These are phyloP conservation scores for Cutaneotrichosporon spelunceum DNA, from an alignment of 1,284 basidiomycete species.

Conservation along the genomic window DNA sequence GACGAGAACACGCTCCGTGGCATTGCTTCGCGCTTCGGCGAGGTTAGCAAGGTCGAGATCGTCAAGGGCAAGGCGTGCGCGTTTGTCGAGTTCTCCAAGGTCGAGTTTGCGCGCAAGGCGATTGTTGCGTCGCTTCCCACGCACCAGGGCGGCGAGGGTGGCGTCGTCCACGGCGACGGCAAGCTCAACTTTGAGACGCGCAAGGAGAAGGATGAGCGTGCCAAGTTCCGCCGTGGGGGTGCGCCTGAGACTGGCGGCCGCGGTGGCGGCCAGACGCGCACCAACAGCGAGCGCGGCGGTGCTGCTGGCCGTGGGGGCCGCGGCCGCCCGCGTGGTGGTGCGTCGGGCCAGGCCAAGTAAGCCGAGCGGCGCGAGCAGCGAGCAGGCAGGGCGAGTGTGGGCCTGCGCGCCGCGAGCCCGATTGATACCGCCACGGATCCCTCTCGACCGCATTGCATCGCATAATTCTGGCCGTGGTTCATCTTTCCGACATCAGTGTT, in stretches of 20 bases:
- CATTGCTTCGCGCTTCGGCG: slow-evolving; percentile 72
- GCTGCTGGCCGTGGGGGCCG: slow-evolving; percentile 17
- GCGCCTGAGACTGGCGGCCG: slow-evolving; percentile 18
- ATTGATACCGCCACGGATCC: neutral
- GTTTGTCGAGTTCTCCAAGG: slow-evolving; percentile 79
- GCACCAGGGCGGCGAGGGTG: slow-evolving; percentile 76
- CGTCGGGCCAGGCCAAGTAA: slow-evolving; percentile 20
- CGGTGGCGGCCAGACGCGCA: slow-evolving; percentile 12
- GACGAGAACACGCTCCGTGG: slow-evolving; percentile 61
- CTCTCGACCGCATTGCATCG: slow-evolving; percentile 10
- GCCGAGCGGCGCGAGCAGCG: neutral
- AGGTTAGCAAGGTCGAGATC: slow-evolving; percentile 83
- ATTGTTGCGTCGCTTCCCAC: slow-evolving; percentile 68
- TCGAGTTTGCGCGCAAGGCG: slow-evolving; percentile 79
- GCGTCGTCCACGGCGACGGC: slow-evolving; percentile 63
- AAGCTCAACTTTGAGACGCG: slow-evolving; percentile 78
- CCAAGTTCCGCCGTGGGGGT: slow-evolving; percentile 23
- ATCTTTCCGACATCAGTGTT: slow-evolving; percentile 13
- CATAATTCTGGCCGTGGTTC: slow-evolving; percentile 7
- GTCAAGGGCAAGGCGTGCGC: slow-evolving; percentile 86
- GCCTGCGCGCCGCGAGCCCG: neutral
- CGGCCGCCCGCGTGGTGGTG: slow-evolving; percentile 23
- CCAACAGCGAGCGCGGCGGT: slow-evolving; percentile 5
- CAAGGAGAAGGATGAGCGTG: slow-evolving; percentile 77
- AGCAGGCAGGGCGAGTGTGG: neutral